A percentile compares a stretch with the other conserved stretches of the same genome.
These are phyloP conservation scores for Capronia americana DNA, from an alignment of 2,329 filamentous ascomycete genomes.

Conservation along the genomic window DNA sequence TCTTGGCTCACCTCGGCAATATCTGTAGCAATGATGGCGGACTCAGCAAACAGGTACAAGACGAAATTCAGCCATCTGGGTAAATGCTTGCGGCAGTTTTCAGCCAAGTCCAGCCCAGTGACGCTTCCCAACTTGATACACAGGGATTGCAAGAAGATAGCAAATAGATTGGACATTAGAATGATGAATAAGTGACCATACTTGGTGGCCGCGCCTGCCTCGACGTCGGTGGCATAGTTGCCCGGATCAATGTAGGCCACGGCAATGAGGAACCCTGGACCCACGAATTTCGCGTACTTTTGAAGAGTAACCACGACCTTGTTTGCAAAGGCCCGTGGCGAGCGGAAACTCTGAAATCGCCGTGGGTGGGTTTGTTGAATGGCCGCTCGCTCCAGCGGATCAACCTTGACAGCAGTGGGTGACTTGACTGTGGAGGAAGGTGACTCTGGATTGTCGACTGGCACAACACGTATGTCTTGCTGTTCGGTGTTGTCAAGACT, in stretches of 20 bases:
- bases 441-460: conserved; percentile 16
- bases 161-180: conserved; percentile 56
- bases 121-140: conserved; percentile 70
- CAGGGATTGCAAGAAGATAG: conserved; percentile 56
- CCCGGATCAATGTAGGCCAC: conserved; percentile 59
- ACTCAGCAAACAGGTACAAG: conserved; percentile 69
- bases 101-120: conserved; percentile 70
- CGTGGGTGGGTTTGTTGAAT: conserved; percentile 30
- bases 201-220: conserved; percentile 54
- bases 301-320: conserved; percentile 39
- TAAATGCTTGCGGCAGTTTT: conserved; percentile 69
- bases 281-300: conserved; percentile 54
- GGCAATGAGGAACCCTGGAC: conserved; percentile 56
- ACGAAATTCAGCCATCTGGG: conserved; percentile 69
- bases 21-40: conserved; percentile 74
- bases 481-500: conserved; percentile 32
- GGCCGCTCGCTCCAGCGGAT: conserved; percentile 24
- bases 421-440: conserved; percentile 4
- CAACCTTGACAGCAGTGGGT: conserved; percentile 24
- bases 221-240: conserved; percentile 58
- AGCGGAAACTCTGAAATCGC: conserved; percentile 6
- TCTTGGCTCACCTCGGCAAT: conserved; percentile 65
- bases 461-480: conserved; percentile 22
- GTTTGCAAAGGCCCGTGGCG: conserved; percentile 16
- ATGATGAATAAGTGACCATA: conserved; percentile 56